Percentiles rank a stretch among this genome's conserved stretches.
Conservation (phyloP, 2,329 filamentous ascomycete genomes). For the Colletotrichum liriopes region DNA sequence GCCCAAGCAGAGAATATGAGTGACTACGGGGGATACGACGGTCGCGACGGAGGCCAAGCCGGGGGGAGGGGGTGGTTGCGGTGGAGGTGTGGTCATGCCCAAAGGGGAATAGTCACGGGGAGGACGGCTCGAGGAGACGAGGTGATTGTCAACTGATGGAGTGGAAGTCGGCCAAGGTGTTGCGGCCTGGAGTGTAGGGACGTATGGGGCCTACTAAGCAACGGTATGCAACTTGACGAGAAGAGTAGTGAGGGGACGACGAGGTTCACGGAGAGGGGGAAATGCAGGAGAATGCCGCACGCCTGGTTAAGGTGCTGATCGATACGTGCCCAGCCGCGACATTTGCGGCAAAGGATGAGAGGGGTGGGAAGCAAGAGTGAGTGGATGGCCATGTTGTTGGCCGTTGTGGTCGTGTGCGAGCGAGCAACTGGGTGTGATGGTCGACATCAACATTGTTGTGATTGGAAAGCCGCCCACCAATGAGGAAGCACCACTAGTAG, state of each 20-base stretch:
- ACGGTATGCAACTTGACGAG: neutral
- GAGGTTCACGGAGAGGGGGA: neutral
- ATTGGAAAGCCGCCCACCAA: neutral
- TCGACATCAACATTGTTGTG: conserved; percentile 2
- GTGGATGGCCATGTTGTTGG: neutral
- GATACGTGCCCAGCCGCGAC: conserved; percentile 4
- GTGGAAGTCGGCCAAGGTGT: neutral
- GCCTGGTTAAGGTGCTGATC: conserved; percentile 27
- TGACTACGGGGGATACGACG: conserved; percentile 34
- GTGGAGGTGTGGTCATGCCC: neutral
- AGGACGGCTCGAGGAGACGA: neutral
- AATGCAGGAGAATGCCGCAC: neutral
- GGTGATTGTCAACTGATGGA: neutral
- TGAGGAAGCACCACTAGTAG: neutral
- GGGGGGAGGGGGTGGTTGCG: neutral
- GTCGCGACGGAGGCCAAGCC: conserved; percentile 27
- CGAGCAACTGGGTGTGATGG: neutral
- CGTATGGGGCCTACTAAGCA: neutral
- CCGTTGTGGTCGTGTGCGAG: neutral
- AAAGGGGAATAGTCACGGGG: conserved; percentile 1
- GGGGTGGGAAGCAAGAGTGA: neutral
- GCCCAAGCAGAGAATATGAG: conserved; percentile 31
- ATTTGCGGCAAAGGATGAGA: neutral
- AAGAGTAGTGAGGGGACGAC: neutral
- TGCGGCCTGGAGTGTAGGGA: neutral